Base-by-base conservation (phyloP, 768 basidiomycete species). In the Auricularia sp. region DNA sequence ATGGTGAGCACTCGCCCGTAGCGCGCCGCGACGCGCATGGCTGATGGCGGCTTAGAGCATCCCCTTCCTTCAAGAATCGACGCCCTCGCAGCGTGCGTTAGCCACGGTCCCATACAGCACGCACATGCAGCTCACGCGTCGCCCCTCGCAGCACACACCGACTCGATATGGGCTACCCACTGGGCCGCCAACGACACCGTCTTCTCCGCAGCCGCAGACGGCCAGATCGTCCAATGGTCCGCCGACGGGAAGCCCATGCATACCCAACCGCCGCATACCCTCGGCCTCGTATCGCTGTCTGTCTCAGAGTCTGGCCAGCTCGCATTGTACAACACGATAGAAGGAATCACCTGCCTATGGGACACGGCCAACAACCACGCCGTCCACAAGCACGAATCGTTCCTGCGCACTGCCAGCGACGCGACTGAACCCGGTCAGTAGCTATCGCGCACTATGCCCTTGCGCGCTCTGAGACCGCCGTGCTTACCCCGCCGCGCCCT, bases 241-340 rank as follows among this genome's bases (percentile, higher is more conserved):
- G 78, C 87, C 79, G 2, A 80, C 86, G 3, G 88, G 88, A 23
- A 88, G 68, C 82, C 83, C 2, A 79, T 78, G 70, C 81, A 66
- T 66, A 77, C 86, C 39, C 84, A 86, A 18, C 75, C 84, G 43
- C 80, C 87, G n/a, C 91, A 96, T 75, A 86, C 91, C 6, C 85
- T 96, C 21, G 93, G 90, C 2, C 84, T 93, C 67, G 84, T 91
- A 18, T 92, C 92, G 4, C 75, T 96, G 39, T 91, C 90, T 18
- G 84, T 84, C 7, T 82, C 86, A 21, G 80, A 84, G 60, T 66
- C 71, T 51, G 94, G 91, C 7, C 78, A 76, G 59, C 77, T 75
- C 36, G 91, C 85, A 0, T 73, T 97, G 56, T 88, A 86, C 69
- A 93, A 93, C 70, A 88, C 88, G 63, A 78, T 95, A 21, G 93